Conservation (phyloP, 2,329 filamentous ascomycete species). For the Alternaria gaisen region DNA sequence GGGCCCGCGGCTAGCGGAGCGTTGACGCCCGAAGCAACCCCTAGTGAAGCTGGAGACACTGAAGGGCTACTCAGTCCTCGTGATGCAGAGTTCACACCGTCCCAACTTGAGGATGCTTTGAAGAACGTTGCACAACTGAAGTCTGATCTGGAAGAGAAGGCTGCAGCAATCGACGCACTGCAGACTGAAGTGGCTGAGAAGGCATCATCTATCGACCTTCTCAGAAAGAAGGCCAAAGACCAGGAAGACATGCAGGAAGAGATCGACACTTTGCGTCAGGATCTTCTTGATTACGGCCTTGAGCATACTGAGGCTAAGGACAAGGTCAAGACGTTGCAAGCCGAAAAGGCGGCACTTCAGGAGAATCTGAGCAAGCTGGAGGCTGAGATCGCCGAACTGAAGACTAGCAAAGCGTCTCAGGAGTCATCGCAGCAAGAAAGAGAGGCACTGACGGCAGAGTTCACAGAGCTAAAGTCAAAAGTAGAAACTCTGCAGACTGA, state of each 20-base stretch:
- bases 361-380: constrained; percentile 73
- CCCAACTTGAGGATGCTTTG: constrained; percentile 41
- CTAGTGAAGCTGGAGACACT: constrained; percentile 50
- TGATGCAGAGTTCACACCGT: constrained; percentile 55
- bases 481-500: constrained; percentile 79
- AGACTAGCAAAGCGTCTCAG: constrained; percentile 56
- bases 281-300: constrained; percentile 79
- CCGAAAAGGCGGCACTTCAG: constrained; percentile 73
- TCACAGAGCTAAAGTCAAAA: constrained; percentile 76
- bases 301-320: constrained; percentile 87
- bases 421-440: constrained; percentile 62
- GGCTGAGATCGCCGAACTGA: constrained; percentile 70
- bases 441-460: constrained; percentile 68
- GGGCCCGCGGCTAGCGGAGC: constrained; percentile 44
- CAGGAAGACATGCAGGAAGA: constrained; percentile 83
- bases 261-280: constrained; percentile 82
- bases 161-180: constrained; percentile 41
- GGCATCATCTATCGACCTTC: constrained; percentile 74
- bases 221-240: constrained; percentile 76
- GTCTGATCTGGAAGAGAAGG: constrained; percentile 48
- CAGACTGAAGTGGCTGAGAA: constrained; percentile 59
- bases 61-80: constrained; percentile 46
- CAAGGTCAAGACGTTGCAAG: constrained; percentile 72
- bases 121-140: constrained; percentile 43
- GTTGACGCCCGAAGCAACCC: constrained; percentile 45